Evolutionary conservation across 2,329 filamentous ascomycete genomes (phyloP).

Genomic region (Talaromyces funiculosus): DNA sequence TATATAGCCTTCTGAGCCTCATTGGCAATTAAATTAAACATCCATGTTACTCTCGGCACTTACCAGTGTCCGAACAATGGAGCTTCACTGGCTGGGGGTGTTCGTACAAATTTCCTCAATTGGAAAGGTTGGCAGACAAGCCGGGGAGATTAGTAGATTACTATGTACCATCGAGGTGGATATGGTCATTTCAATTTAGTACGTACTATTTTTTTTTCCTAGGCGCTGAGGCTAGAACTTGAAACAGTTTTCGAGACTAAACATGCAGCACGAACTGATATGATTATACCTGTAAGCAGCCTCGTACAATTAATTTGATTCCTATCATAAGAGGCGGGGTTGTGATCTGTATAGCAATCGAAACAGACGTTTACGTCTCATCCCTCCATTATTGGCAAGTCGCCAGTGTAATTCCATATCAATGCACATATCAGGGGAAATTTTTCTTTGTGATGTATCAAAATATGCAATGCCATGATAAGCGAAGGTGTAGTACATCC

Average conservation of each 20-base stretch:
- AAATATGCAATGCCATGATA: background rate
- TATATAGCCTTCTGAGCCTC: background rate
- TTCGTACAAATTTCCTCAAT: background rate
- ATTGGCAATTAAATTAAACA: background rate
- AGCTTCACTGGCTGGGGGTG: background rate
- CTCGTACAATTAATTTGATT: background rate
- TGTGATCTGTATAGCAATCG: background rate
- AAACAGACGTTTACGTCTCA: background rate
- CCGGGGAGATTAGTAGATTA: background rate
- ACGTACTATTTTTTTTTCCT: background rate
- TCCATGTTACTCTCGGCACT: background rate
- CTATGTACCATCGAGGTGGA: background rate
- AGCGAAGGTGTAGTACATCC: background rate
- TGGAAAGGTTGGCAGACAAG: background rate
- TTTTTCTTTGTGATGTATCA: background rate
- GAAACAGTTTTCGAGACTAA: background rate
- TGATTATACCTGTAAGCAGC: background rate
- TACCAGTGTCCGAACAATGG: background rate
- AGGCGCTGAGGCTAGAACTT: background rate
- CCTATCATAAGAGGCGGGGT: too few species aligned
- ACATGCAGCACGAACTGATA: background rate
- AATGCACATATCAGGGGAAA: background rate
- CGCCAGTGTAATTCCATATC: background rate
- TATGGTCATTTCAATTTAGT: background rate
- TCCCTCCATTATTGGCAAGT: background rate